Evolutionary conservation across 2,329 filamentous ascomycete species (phyloP), one percentile per base, ranked within the genome.

Genomic region (Paecilomyces variotii): DNA sequence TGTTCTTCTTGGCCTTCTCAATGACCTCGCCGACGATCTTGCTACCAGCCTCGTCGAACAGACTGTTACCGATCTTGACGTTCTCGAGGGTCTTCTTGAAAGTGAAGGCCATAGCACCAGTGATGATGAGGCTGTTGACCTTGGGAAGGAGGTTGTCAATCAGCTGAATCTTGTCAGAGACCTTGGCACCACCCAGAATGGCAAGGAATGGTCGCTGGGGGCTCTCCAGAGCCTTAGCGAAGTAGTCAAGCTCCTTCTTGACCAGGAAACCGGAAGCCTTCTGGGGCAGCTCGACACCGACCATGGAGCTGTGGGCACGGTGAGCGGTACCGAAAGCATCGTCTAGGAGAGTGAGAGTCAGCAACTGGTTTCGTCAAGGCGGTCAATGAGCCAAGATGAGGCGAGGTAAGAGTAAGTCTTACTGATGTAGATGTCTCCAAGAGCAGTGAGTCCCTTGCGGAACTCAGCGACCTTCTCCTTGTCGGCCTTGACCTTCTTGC

Each of bases 181-280:
- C 91, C 85, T 99, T 99, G 76, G 94, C 91, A 68, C 94, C 94
- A 69, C 94, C 94, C 57, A 99, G 89, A 74, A 99, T 99, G 75
- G 94, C 95, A 57, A 99, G 87, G 89, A 99, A 99, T 62, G 94
- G 94, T 59, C 93, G 87, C 81, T 95, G 84, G 62, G 94, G 94
- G 69, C 84, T 86, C 82, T 99, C 94, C 62, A 99, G 89, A 45
- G 91, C 94, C 82, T 97, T 86, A 65, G 94, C 94, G 74, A 99
- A 99, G 87, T 99, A 99, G 75, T 99, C 94, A 63, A 99, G 89
- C 80, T 99, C 94, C 84, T 97, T 99, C 89, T 99, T 99, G 84
- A 99, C 91, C 72, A 99, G 87, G 87, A 97, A 99, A 63, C 94
- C 94, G 59, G 93, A 90, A 9, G 94, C 94, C 83, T 96, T 97